Evolutionary conservation across 495 filamentous ascomycete genomes (phyloP).

Genomic region (Cryomyces antarcticus): DNA sequence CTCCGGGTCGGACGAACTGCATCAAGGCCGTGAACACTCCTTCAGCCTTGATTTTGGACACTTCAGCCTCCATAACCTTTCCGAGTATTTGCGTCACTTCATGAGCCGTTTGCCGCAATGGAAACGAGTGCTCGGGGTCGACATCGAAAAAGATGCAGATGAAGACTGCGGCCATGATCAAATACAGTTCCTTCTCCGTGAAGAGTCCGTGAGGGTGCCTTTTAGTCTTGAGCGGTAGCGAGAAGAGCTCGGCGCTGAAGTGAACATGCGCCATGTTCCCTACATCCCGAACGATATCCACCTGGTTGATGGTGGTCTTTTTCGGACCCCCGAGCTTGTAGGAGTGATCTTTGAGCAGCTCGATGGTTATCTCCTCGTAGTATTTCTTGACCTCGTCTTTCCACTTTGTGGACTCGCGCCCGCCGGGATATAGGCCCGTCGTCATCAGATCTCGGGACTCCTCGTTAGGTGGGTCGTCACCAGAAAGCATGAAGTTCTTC

Average conservation of each 20-base stretch:
- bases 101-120: slow-evolving; percentile 31
- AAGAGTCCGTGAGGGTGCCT: slow-evolving; percentile 37
- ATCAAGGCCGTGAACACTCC: slow-evolving; percentile 10
- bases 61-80: slow-evolving; percentile 13
- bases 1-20: slow-evolving; percentile 9
- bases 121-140: slow-evolving; percentile 43
- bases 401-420: slow-evolving; percentile 26
- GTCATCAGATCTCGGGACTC: slow-evolving; percentile 27
- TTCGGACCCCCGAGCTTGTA: slow-evolving; percentile 23
- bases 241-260: slow-evolving; percentile 40
- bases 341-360: slow-evolving; percentile 28
- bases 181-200: slow-evolving; percentile 37
- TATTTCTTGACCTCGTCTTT: slow-evolving; percentile 28
- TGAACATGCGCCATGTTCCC: slow-evolving; percentile 39
- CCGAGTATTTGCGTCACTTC: slow-evolving; percentile 13
- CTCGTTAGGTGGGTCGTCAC: slow-evolving; percentile 27
- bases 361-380: slow-evolving; percentile 30
- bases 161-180: slow-evolving; percentile 36
- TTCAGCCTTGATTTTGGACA: slow-evolving; percentile 7
- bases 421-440: slow-evolving; percentile 25
- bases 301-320: slow-evolving; percentile 25
- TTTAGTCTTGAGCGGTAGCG: slow-evolving; percentile 40
- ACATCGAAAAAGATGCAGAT: slow-evolving; percentile 43
- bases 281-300: slow-evolving; percentile 42
- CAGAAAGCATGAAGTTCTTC: slow-evolving; percentile 33